A percentile compares a stretch with the other conserved stretches of the same genome.
Conservation (phyloP, 148 eudicot species). For the Heliosperma pusillum region DNA sequence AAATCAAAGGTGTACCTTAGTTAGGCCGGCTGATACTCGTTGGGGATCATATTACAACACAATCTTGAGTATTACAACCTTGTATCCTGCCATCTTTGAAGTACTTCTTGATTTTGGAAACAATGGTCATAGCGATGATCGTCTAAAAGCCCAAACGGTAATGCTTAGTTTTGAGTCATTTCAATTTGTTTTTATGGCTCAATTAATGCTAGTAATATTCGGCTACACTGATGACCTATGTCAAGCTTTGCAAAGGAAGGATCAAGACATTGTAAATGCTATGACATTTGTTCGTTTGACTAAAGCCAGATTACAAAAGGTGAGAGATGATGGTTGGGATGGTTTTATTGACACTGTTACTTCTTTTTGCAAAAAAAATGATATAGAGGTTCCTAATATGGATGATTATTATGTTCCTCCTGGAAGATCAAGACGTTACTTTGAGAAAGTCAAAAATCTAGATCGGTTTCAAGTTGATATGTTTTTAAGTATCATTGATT, state of each 20-base stretch:
- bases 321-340: constrained; percentile 7
- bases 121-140: neutral
- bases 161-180: constrained; percentile 1
- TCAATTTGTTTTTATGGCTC: constrained; percentile 9
- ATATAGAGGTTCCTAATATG: too few species aligned
- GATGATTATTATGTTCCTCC: too few species aligned
- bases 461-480: too few species aligned
- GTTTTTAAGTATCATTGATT: too few species aligned
- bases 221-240: too few species aligned
- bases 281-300: neutral
- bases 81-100: neutral
- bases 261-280: too few species aligned
- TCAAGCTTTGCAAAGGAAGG: too few species aligned
- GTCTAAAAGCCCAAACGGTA: neutral
- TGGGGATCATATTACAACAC: constrained; percentile 11
- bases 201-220: constrained; percentile 1
- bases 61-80: neutral
- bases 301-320: neutral
- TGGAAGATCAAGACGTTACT: too few species aligned
- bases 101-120: neutral
- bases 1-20: too few species aligned
- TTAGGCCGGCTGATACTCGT: neutral
- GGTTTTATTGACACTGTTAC: neutral
- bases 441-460: too few species aligned
- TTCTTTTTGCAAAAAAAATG: neutral